Percentiles rank a stretch among this genome's conserved stretches.
Conservation (phyloP, 768 basidiomycete species). For the Melanogaster broomeanus region DNA sequence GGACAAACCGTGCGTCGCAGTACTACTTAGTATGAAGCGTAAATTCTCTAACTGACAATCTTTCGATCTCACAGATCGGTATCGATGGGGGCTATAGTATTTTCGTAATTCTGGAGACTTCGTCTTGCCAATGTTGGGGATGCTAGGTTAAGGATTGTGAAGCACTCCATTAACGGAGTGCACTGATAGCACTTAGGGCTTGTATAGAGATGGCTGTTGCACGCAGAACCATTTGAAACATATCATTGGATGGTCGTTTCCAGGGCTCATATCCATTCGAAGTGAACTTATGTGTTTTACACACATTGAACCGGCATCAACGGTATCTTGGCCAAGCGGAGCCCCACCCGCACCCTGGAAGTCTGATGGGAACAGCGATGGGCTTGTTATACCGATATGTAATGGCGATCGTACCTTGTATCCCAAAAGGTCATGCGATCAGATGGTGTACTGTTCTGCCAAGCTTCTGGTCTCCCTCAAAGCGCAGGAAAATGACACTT, state of each 20-base stretch:
- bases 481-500: constrained; percentile 14
- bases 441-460: constrained; percentile 14
- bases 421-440: neutral
- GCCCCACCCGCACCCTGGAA: neutral
- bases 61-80: neutral
- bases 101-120: neutral
- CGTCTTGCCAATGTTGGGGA: no score
- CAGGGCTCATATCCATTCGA: neutral
- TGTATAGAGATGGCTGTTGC: no score
- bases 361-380: neutral
- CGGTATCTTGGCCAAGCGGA: no score
- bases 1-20: neutral
- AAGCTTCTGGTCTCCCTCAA: constrained; percentile 13
- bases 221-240: no score
- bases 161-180: no score
- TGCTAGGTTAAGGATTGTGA: no score
- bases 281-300: neutral
- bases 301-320: no score
- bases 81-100: neutral
- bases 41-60: neutral
- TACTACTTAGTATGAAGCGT: no score
- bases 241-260: no score
- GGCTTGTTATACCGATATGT: neutral
- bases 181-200: no score
- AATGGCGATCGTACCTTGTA: neutral